Conservation (phyloP, 75 land plant species). For the Cupressus sempervirens region DNA sequence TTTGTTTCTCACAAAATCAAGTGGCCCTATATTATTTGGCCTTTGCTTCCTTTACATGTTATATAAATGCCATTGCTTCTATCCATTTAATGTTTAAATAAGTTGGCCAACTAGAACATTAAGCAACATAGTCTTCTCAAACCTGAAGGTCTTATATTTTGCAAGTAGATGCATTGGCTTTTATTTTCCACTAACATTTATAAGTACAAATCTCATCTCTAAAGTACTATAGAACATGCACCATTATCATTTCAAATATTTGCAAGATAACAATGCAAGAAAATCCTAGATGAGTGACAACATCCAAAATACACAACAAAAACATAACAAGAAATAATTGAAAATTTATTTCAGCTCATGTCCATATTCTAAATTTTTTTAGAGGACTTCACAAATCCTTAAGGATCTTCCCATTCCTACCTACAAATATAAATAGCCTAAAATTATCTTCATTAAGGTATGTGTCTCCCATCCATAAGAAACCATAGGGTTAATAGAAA, state of each 20-base stretch:
- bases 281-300: not conserved
- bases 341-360: not conserved
- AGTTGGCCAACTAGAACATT: slow-evolving; percentile 95
- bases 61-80: too few relatives aligned
- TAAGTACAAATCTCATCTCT: slow-evolving; percentile 73
- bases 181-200: slow-evolving; percentile 76
- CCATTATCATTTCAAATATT: not conserved
- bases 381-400: not conserved
- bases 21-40: too few relatives aligned
- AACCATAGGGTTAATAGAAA: not conserved
- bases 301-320: not conserved
- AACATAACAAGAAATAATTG: not conserved
- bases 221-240: not conserved
- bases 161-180: slow-evolving; percentile 87
- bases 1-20: too few relatives aligned
- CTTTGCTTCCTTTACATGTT: too few relatives aligned
- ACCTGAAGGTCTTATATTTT: slow-evolving; percentile 98
- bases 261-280: not conserved
- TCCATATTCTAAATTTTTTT: not conserved
- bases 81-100: too few relatives aligned
- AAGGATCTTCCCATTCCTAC: slow-evolving; percentile 1
- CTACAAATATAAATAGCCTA: not conserved
- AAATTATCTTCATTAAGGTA: not conserved
- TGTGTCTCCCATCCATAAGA: not conserved
- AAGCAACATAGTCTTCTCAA: slow-evolving; percentile 90